Conservation (phyloP, 345 rosid species). For the Cardiospermum halicacabum region DNA sequence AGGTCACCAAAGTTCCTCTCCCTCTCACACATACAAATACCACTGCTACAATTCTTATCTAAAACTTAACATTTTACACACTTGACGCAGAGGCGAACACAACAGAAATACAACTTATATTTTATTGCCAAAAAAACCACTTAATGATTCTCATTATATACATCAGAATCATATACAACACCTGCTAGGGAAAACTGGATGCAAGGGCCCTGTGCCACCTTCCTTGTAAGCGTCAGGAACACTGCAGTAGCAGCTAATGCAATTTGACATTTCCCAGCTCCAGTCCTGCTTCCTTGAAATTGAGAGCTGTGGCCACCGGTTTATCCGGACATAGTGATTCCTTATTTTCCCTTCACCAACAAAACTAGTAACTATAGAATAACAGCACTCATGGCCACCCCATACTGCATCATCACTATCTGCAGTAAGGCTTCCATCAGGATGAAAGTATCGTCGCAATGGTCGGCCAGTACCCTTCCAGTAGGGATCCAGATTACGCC, state of each 20-base stretch:
- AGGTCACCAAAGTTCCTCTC: no score
- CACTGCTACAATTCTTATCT: no score
- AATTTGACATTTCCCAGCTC: constrained; percentile 64
- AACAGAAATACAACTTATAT: no score
- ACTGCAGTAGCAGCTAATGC: constrained; percentile 43
- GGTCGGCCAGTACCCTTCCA: constrained; percentile 46
- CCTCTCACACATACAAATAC: no score
- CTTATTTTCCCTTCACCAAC: constrained; percentile 40
- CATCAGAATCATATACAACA: neutral
- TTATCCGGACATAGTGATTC: constrained; percentile 57
- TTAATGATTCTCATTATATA: neutral
- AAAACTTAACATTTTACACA: no score
- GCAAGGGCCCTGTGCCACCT: constrained; percentile 47
- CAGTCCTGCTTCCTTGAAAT: constrained; percentile 53
- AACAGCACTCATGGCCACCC: constrained; percentile 70
- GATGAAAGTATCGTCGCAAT: constrained; percentile 56
- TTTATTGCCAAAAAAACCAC: no score
- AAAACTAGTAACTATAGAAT: constrained; percentile 37
- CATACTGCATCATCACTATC: constrained; percentile 53
- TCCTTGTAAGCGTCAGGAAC: constrained; percentile 39
- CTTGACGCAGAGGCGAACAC: no score
- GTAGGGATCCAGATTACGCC: constrained; percentile 57
- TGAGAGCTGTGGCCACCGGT: constrained; percentile 43
- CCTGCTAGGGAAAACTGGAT: constrained; percentile 4
- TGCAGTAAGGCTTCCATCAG: constrained; percentile 60